Percentiles rank a stretch among this genome's conserved stretches.
These are phyloP conservation scores for Olyra latifolia DNA, from an alignment of 176 grass and related monocot genomes.

Conservation along the genomic window DNA sequence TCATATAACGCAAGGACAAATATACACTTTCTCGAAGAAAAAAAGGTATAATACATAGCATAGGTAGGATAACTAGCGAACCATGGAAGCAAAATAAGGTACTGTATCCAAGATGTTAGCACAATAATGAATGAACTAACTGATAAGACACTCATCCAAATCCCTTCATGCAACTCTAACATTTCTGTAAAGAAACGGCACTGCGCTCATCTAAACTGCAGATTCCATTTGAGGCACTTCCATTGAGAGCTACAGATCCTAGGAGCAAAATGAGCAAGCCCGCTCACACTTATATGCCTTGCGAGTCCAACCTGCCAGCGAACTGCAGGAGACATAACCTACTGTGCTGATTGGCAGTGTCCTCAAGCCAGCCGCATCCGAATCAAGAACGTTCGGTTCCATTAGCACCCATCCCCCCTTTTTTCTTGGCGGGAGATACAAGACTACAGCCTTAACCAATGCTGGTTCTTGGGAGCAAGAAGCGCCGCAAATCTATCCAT, in stretches of 20 bases:
- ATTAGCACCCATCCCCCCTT: neutral
- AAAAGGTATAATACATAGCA: no score
- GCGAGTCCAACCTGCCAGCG: neutral
- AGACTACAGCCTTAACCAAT: slow-evolving; percentile 5
- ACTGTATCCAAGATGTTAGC: neutral
- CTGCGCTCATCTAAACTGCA: neutral
- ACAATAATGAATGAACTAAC: neutral
- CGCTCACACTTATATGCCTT: neutral
- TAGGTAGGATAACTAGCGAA: neutral
- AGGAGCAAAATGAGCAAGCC: neutral
- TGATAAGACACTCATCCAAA: neutral
- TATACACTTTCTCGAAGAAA: no score
- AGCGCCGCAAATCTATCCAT: neutral
- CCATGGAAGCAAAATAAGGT: neutral
- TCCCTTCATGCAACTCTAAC: neutral
- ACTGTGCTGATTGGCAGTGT: neutral
- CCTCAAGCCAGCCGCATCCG: neutral
- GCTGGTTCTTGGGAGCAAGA: neutral
- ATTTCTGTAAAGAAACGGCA: neutral
- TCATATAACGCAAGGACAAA: neutral
- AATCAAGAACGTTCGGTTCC: neutral
- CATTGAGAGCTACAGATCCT: neutral
- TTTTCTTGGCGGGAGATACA: neutral
- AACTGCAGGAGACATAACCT: neutral
- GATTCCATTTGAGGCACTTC: neutral